phyloP scores from a whole-genome alignment of 1,284 basidiomycete species.

The Austroboletus niveus region DNA sequence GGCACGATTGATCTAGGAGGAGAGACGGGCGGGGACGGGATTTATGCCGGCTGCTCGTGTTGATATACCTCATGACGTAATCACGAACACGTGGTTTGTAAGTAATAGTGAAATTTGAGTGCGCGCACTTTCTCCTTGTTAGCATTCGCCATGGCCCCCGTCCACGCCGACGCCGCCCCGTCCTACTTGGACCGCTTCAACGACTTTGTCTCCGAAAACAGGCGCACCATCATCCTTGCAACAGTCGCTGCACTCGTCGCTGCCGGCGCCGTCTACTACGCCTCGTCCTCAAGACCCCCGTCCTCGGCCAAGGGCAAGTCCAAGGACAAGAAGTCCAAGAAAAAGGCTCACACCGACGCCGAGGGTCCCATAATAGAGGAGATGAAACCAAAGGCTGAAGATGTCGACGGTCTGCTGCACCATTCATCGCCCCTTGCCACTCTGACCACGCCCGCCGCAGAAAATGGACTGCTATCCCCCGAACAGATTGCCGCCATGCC shows the following conservation, averaged over 20 bases:
- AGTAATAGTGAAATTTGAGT: slow-evolving; percentile 8
- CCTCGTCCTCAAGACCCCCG: slow-evolving; percentile 42
- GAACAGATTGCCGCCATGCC: slow-evolving; percentile 60
- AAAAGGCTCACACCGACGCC: slow-evolving; percentile 48
- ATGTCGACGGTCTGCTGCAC: slow-evolving; percentile 37
- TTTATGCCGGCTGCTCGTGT: slow-evolving; percentile 15
- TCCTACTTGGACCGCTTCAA: slow-evolving; percentile 62
- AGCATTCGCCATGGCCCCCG: slow-evolving; percentile 19
- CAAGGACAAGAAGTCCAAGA: slow-evolving; percentile 56
- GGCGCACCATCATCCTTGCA: slow-evolving; percentile 65
- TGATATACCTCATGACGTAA: slow-evolving; percentile 25
- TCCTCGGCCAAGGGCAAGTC: slow-evolving; percentile 45
- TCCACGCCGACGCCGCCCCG: slow-evolving; percentile 30
- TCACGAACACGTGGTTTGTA: slow-evolving; percentile 15
- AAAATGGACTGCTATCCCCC: slow-evolving; percentile 43
- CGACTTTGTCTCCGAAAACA: slow-evolving; percentile 72
- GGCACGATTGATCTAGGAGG: slow-evolving; percentile 33
- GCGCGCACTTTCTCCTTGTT: background rate
- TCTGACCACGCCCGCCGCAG: slow-evolving; percentile 13
- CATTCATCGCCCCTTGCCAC: background rate
- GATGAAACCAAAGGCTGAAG: slow-evolving; percentile 39
- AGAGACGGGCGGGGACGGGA: background rate
- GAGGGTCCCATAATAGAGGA: slow-evolving; percentile 81
- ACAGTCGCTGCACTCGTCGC: slow-evolving; percentile 72
- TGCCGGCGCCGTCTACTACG: slow-evolving; percentile 76